Conservation (phyloP, 371 early-diverging fungal genomes). For the Dipsacomyces acuminosporus region DNA sequence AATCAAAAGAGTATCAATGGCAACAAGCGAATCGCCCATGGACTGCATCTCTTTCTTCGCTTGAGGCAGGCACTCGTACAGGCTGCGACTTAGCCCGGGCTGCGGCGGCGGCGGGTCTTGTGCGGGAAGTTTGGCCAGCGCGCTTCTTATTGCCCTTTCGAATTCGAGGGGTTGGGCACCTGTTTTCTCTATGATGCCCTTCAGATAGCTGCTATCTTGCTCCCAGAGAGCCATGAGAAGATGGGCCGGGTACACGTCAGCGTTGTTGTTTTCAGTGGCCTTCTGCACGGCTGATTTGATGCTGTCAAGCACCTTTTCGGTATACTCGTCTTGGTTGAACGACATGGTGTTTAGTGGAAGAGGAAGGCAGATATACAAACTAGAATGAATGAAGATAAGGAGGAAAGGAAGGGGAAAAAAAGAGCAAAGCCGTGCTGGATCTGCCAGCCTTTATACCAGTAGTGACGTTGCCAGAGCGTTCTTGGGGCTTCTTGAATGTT, state of each 20-base stretch:
- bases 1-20: constrained; percentile 82
- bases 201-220: constrained; percentile 65
- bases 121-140: constrained; percentile 71
- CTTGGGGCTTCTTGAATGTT: too few relatives aligned
- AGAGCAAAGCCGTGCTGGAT: too few relatives aligned
- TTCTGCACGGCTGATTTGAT: constrained; percentile 61
- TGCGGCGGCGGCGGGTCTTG: constrained; percentile 84
- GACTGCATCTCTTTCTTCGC: constrained; percentile 53
- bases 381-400: too few relatives aligned
- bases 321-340: constrained; percentile 58
- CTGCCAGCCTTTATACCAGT: neutral
- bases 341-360: constrained; percentile 22
- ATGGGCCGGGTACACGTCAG: constrained; percentile 76
- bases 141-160: constrained; percentile 73
- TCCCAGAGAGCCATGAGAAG: constrained; percentile 75
- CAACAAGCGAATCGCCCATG: constrained; percentile 77
- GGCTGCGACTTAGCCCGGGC: constrained; percentile 54
- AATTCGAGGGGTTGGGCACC: constrained; percentile 71
- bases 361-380: too few relatives aligned
- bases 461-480: too few relatives aligned
- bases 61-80: constrained; percentile 48
- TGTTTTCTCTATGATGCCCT: constrained; percentile 69
- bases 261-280: constrained; percentile 74
- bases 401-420: too few relatives aligned
- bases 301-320: constrained; percentile 80